These are phyloP conservation scores for Endocalyx cinctus DNA, from an alignment of 2,329 filamentous ascomycete species.

Conservation along the genomic window DNA sequence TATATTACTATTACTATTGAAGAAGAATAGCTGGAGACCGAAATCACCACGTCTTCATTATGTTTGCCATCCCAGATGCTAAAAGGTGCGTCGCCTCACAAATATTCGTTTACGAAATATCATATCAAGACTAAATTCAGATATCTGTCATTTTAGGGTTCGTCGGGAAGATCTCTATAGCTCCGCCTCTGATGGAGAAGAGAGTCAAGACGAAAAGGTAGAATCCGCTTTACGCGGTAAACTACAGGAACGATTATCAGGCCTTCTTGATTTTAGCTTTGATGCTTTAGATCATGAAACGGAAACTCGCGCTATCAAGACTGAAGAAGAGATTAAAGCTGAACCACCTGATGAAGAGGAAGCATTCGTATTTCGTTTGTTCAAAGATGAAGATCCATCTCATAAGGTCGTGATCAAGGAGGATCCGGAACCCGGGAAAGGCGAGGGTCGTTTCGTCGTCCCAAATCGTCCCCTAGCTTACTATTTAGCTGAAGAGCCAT, in stretches of 20 bases:
- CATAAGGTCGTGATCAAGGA: slow-evolving; percentile 48
- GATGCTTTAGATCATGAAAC: slow-evolving; percentile 4
- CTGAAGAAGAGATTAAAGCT: slow-evolving; percentile 11
- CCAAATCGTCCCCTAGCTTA: slow-evolving; percentile 39
- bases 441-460: slow-evolving; percentile 35
- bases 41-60: no score
- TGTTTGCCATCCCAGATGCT: slow-evolving; percentile 50
- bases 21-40: no score
- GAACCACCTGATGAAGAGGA: slow-evolving; percentile 30
- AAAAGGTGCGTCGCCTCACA: no score
- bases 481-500: slow-evolving; percentile 41
- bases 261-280: slow-evolving; percentile 38
- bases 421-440: slow-evolving; percentile 32
- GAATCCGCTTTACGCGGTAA: slow-evolving; percentile 37
- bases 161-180: slow-evolving; percentile 49
- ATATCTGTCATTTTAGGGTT: no score
- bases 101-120: no score
- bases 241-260: slow-evolving; percentile 45
- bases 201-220: slow-evolving; percentile 25
- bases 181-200: slow-evolving; percentile 29
- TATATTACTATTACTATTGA: no score
- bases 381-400: slow-evolving; percentile 40
- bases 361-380: slow-evolving; percentile 55
- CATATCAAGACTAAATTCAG: slow-evolving; percentile 5
- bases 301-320: no score